phyloP scores from a whole-genome alignment of 108 stramenopile species.

The Skeletonema marinoi region DNA sequence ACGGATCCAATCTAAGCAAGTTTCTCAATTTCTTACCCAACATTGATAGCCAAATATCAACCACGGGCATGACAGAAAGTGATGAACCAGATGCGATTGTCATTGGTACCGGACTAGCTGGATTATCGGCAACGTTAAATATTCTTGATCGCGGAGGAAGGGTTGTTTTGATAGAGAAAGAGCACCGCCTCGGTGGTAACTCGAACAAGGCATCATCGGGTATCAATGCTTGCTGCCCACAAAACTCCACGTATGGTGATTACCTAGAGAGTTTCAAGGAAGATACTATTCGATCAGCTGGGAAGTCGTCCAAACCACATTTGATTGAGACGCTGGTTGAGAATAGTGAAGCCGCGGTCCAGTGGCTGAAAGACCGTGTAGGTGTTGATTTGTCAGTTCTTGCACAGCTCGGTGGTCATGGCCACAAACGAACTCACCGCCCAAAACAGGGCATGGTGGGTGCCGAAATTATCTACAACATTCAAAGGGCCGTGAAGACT shows the following conservation, averaged over 20 bases:
- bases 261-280: constrained; percentile 71
- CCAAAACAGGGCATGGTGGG: constrained; percentile 90
- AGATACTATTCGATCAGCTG: constrained; percentile 86
- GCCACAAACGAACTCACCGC: constrained; percentile 84
- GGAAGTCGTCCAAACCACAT: constrained; percentile 57
- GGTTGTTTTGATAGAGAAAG: constrained; percentile 88
- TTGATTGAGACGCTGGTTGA: constrained; percentile 77
- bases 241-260: constrained; percentile 67
- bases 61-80: constrained; percentile 6
- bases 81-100: constrained; percentile 88
- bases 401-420: constrained; percentile 91
- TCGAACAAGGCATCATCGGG: constrained; percentile 94
- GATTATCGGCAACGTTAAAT: constrained; percentile 83
- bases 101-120: constrained; percentile 90
- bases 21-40: constrained; percentile 59
- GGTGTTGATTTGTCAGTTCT: constrained; percentile 83
- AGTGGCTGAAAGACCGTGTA: constrained; percentile 80
- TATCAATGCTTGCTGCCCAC: constrained; percentile 87
- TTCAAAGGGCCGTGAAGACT: constrained; percentile 79
- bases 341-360: constrained; percentile 77
- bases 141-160: constrained; percentile 86
- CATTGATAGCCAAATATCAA: constrained; percentile 46
- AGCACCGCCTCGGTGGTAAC: constrained; percentile 88
- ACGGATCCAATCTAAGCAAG: constrained; percentile 58
- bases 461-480: constrained; percentile 85